Evolutionary conservation across 371 early-diverging fungal genomes (phyloP).

Genomic region (Catenaria anguillulae): DNA sequence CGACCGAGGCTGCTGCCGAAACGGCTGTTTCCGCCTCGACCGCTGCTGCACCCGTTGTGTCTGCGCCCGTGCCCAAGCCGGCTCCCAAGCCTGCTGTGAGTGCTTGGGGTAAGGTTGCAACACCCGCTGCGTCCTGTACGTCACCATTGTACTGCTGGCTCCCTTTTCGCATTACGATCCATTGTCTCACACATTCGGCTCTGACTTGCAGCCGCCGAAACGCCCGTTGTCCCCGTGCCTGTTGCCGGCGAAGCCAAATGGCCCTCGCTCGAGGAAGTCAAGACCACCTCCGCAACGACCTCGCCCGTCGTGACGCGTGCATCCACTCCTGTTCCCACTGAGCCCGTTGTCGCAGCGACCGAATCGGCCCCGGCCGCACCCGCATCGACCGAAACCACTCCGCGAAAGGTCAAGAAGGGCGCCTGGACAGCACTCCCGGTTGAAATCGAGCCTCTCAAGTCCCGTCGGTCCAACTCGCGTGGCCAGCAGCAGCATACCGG

Average conservation of each 20-base stretch:
- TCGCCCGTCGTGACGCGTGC: background rate
- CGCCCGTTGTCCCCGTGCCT: background rate
- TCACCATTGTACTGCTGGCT: too few species aligned
- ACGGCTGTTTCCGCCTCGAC: background rate
- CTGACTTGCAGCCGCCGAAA: too few species aligned
- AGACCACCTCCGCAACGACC: background rate
- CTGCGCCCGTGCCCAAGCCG: background rate
- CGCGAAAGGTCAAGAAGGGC: slow-evolving; percentile 2
- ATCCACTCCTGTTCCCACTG: background rate
- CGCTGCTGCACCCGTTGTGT: too few species aligned
- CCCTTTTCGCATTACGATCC: too few species aligned
- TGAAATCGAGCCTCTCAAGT: background rate
- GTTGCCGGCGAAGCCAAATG: background rate
- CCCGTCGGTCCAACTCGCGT: too few species aligned
- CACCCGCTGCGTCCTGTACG: too few species aligned
- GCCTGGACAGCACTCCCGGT: background rate
- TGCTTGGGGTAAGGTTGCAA: background rate
- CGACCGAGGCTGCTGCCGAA: background rate
- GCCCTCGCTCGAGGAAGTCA: background rate
- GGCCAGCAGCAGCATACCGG: too few species aligned
- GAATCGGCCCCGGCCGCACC: background rate
- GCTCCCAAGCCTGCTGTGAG: background rate
- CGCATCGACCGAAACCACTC: background rate
- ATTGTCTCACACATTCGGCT: too few species aligned
- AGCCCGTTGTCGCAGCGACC: background rate